Conservation (phyloP, 2,329 filamentous ascomycete species). For the Colletotrichum sp. region DNA sequence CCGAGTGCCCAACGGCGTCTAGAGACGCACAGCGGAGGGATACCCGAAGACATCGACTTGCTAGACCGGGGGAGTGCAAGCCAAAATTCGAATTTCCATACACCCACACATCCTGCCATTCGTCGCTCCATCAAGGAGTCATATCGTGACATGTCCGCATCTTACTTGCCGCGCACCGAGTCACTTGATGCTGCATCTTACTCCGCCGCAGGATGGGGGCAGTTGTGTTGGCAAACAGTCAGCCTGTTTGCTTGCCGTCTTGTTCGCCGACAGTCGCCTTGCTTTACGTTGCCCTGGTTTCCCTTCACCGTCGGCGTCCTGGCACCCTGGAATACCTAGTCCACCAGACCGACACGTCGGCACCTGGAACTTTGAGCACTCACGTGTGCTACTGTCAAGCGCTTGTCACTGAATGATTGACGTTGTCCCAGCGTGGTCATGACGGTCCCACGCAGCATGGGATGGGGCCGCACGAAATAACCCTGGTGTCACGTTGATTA, state of each 20-base stretch:
- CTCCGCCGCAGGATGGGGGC: constrained; percentile 16
- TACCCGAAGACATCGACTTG: neutral
- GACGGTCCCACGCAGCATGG: constrained; percentile 12
- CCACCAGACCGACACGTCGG: constrained; percentile 1
- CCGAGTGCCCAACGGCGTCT: neutral
- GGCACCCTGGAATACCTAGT: neutral
- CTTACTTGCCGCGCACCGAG: constrained; percentile 14
- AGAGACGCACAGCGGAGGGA: neutral
- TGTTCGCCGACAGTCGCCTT: neutral
- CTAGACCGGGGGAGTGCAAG: constrained; percentile 4
- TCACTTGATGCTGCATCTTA: constrained; percentile 19
- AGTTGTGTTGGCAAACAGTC: constrained; percentile 17
- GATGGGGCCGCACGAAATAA: constrained; percentile 16
- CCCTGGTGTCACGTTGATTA: constrained; percentile 20
- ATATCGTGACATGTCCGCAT: constrained; percentile 22
- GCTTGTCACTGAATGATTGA: constrained; percentile 3
- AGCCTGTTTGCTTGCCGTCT: constrained; percentile 11
- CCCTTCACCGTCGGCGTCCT: neutral
- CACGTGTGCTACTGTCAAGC: neutral
- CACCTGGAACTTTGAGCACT: neutral
- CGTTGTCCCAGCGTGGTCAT: constrained; percentile 3
- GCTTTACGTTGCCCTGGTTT: constrained; percentile 5
- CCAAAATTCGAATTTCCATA: constrained; percentile 1
- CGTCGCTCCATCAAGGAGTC: constrained; percentile 1
- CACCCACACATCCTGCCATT: neutral